Base-by-base conservation (phyloP, 371 early-diverging fungal genomes). In the Mucor ambiguus region DNA sequence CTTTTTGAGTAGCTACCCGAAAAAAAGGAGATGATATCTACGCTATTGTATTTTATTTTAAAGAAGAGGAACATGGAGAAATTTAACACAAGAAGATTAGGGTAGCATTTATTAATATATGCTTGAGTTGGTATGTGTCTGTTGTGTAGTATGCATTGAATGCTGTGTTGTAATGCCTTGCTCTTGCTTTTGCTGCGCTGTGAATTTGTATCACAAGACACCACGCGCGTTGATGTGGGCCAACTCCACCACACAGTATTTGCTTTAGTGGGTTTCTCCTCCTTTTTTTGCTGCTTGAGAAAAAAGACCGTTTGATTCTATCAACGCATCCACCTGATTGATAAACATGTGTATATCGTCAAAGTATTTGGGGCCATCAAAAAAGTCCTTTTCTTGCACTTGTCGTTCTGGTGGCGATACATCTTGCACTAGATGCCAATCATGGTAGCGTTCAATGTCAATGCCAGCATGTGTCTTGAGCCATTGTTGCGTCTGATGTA, bases 261-360 rank as follows among this genome's bases (percentile, higher is more conserved):
- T 26, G n/a, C 6, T 30, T 56, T 57, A 57, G 22, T 54, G 55
- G 55, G 33, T 33, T 37, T 57, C 46, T 29, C 54, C 29, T 29
- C 18, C 28, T 58, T 29, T 38, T 58, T 38, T 22, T 9, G 43
- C 44, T 30, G 44, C 46, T 44, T 64, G 64, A 57, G 57, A 64
- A 61, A 67, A 67, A 32, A 67, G 37, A 22, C 57, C 38, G 62
- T 67, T 67, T 43, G 67, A 67, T 58, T 62, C 62, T 38, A 67
- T 61, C 67, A 67, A 46, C 20, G 56, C 37, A 61, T 67, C 67
- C 49, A 67, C 67, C 32, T 67, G 67, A 57, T 67, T 37, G 33
- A 67, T 61, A 67, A 67, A 67, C 58, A 57, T 61, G 22, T 67
- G 61, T 61, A 67, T 67, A 24, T 67, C 62, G 41, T 46, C 61